Conservation (phyloP, 257 asterid genomes). For the Ligustrum vulgare region DNA sequence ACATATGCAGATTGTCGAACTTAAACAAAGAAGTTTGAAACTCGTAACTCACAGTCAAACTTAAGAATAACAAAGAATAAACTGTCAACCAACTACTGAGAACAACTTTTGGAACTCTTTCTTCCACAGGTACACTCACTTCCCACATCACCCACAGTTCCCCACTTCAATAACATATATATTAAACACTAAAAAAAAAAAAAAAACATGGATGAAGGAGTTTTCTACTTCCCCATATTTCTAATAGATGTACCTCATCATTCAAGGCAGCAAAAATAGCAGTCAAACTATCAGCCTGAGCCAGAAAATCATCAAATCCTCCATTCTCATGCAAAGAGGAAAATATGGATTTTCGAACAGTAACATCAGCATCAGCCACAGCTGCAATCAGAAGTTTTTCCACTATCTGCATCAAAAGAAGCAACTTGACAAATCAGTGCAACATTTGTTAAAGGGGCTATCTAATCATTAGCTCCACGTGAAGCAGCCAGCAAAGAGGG, state of each 20-base stretch:
- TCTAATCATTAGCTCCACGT: conserved; percentile 6
- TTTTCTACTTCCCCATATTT: not conserved
- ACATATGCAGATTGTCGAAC: not conserved
- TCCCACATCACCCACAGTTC: not conserved
- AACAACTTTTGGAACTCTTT: not conserved
- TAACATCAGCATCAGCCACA: conserved; percentile 94
- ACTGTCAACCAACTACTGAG: not conserved
- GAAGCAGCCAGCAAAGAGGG: not conserved
- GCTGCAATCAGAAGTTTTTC: conserved; percentile 91
- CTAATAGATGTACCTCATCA: conserved; percentile 67
- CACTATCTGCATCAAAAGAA: conserved; percentile 65
- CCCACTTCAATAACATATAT: not conserved
- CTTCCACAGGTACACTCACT: not conserved
- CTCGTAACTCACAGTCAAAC: not conserved
- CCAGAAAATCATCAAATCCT: conserved; percentile 88
- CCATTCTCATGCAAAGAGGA: conserved; percentile 74
- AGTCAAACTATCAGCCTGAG: conserved; percentile 95
- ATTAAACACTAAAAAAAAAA: not conserved
- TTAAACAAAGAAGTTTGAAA: not conserved
- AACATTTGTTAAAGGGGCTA: conserved; percentile 2
- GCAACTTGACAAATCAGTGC: conserved; percentile 7
- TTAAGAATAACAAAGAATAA: not conserved
- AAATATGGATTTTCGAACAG: conserved; percentile 84
- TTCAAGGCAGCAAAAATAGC: conserved; percentile 96
- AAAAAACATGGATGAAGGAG: not conserved